These are phyloP conservation scores for Arxiozyma slooffiae DNA, from an alignment of 1,139 yeast genomes.

Conservation along the genomic window DNA sequence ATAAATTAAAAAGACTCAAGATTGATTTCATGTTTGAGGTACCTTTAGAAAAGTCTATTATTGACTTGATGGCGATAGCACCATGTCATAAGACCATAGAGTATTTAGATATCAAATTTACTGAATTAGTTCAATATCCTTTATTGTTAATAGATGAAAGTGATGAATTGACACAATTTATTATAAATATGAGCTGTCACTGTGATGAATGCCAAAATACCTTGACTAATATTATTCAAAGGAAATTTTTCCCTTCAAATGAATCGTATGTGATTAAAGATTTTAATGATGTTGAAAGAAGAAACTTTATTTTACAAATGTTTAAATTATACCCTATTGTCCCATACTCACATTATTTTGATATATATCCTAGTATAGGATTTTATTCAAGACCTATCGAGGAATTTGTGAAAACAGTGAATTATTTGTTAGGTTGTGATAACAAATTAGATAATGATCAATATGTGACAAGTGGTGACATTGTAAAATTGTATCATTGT, in stretches of 20 bases:
- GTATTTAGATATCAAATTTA: conserved; percentile 21
- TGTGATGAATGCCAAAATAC: conserved; percentile 23
- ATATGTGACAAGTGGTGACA: conserved; percentile 14
- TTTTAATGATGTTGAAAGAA: conserved; percentile 16
- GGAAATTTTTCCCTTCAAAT: conserved; percentile 19
- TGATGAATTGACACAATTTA: conserved; percentile 17
- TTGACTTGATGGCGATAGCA: conserved; percentile 13
- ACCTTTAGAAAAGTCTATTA: conserved; percentile 8
- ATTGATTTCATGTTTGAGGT: conserved; percentile 25
- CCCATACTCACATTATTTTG: conserved; percentile 23
- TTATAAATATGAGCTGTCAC: conserved; percentile 17
- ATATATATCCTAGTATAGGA: conserved; percentile 22
- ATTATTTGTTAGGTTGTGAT: conserved; percentile 9
- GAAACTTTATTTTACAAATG: conserved; percentile 21
- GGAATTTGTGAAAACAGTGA: conserved; percentile 16
- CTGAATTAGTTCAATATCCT: conserved; percentile 14
- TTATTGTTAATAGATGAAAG: conserved; percentile 14
- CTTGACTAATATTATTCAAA: conserved; percentile 14
- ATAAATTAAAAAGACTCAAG: conserved; percentile 15
- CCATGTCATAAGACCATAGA: conserved; percentile 14
- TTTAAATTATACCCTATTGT: conserved; percentile 23
- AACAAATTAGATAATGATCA: background rate
- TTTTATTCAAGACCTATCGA: conserved; percentile 17
- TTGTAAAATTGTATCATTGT: conserved; percentile 20
- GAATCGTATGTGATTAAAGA: conserved; percentile 16